Evolutionary conservation across 1,284 basidiomycete genomes (phyloP).

Genomic region (Boletus semigastroideus): DNA sequence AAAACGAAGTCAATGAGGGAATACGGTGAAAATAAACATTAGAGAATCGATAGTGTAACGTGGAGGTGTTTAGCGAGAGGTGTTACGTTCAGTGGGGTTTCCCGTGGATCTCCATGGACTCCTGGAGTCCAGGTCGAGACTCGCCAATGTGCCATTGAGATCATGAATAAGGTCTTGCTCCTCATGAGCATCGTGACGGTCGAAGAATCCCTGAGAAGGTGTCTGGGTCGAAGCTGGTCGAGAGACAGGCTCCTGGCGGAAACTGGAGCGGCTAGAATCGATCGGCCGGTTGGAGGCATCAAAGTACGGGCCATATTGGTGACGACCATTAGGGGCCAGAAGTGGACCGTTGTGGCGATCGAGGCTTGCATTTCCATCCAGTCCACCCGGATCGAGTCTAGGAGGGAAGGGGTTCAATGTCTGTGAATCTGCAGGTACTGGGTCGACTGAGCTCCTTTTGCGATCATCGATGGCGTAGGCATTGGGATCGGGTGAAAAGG

Average conservation of each 20-base stretch:
- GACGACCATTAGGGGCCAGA: constrained; percentile 44
- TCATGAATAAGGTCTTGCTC: constrained; percentile 61
- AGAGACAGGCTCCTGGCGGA: constrained; percentile 50
- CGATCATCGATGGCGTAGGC: constrained; percentile 34
- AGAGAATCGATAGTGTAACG: constrained; percentile 12
- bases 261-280: constrained; percentile 39
- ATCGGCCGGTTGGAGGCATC: constrained; percentile 34
- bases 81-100: constrained; percentile 23
- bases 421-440: constrained; percentile 35
- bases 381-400: constrained; percentile 19
- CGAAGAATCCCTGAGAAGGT: constrained; percentile 22
- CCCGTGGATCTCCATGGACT: constrained; percentile 19
- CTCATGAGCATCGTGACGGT: constrained; percentile 27
- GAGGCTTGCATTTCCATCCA: constrained; percentile 19
- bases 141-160: constrained; percentile 73
- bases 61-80: constrained; percentile 21
- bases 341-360: constrained; percentile 43
- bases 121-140: constrained; percentile 58
- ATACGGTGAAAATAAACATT: constrained; percentile 21
- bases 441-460: constrained; percentile 34
- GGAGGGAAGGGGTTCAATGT: constrained; percentile 42
- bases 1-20: constrained; percentile 23
- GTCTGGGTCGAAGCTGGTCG: constrained; percentile 50
- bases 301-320: constrained; percentile 44
- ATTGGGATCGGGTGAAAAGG: constrained; percentile 62